These are phyloP conservation scores for Pseudogymnoascus sp. DNA, from an alignment of 2,329 filamentous ascomycete species.

Conservation along the genomic window DNA sequence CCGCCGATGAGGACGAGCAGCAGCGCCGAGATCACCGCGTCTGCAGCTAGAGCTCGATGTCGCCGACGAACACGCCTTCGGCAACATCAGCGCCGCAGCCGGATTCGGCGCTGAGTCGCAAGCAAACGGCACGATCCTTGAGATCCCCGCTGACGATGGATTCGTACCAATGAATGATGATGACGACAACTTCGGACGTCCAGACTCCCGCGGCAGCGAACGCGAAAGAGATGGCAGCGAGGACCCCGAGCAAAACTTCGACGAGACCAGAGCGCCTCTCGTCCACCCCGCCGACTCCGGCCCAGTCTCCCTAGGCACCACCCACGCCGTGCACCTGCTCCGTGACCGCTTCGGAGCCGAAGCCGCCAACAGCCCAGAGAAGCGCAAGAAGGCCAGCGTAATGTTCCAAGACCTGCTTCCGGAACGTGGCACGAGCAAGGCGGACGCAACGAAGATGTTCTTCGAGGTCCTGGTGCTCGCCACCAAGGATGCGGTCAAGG, in stretches of 20 bases:
- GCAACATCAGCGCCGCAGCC: conserved; percentile 41
- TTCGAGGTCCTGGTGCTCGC: conserved; percentile 94
- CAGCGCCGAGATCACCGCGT: too few relatives aligned
- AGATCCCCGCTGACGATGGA: conserved; percentile 54
- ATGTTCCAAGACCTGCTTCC: conserved; percentile 90
- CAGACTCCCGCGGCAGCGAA: conserved; percentile 31
- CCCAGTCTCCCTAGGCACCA: conserved; percentile 82
- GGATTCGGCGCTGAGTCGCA: conserved; percentile 45
- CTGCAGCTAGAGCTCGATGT: conserved; percentile 51
- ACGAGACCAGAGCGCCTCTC: conserved; percentile 69
- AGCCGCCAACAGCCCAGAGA: conserved; percentile 60
- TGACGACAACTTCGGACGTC: conserved; percentile 31
- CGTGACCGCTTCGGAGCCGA: conserved; percentile 78
- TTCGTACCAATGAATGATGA: conserved; percentile 38
- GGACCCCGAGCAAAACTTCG: conserved; percentile 56
- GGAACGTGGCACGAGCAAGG: conserved; percentile 70
- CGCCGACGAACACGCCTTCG: conserved; percentile 51
- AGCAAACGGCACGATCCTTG: conserved; percentile 56
- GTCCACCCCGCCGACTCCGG: conserved; percentile 79
- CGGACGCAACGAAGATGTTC: conserved; percentile 98
- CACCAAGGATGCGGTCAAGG: conserved; percentile 96
- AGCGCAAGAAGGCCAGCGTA: conserved; percentile 69
- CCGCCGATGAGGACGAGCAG: conserved; percentile 58
- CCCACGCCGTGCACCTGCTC: conserved; percentile 90
- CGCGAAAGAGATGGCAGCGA: conserved; percentile 28